A percentile compares a stretch with the other conserved stretches of the same genome.
Conservation (phyloP, 768 basidiomycete species). For the Suillus discolor region DNA sequence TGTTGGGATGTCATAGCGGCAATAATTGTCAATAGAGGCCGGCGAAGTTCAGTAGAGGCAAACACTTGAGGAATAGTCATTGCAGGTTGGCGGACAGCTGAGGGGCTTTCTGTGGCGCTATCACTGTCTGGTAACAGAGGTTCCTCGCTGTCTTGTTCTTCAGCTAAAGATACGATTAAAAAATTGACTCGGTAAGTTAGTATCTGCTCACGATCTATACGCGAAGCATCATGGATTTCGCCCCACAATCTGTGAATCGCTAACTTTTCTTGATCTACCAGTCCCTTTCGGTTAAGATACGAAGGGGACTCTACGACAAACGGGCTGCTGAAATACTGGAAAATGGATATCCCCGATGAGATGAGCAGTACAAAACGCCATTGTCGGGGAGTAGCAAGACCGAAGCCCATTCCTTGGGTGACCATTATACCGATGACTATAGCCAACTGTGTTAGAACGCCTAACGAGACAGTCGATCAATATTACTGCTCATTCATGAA, state of each 20-base stretch:
- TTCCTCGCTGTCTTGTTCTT: constrained; percentile 27
- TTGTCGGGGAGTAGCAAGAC: constrained; percentile 61
- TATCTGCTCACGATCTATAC: constrained; percentile 25
- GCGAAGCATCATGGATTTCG: constrained; percentile 29
- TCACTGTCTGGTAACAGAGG: constrained; percentile 28
- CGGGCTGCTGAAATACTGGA: constrained; percentile 58
- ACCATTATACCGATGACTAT: constrained; percentile 87
- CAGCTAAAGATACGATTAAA: constrained; percentile 17
- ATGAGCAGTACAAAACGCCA: constrained; percentile 76
- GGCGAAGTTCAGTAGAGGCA: constrained; percentile 53
- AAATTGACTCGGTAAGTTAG: not conserved
- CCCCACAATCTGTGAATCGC: constrained; percentile 59
- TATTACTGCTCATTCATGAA: not conserved
- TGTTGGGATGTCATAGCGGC: constrained; percentile 80
- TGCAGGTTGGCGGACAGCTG: constrained; percentile 28
- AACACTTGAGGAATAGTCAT: constrained; percentile 58
- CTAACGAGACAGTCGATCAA: constrained; percentile 34
- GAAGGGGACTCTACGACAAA: constrained; percentile 71
- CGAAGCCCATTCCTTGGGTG: constrained; percentile 79
- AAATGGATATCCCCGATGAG: constrained; percentile 55
- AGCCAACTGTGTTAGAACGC: constrained; percentile 78
- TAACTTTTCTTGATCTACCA: constrained; percentile 48
- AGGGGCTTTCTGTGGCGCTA: constrained; percentile 18
- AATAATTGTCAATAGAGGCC: constrained; percentile 65
- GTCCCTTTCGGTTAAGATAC: constrained; percentile 58